These are phyloP conservation scores for Entoloma clypeatum DNA, from an alignment of 1,284 basidiomycete genomes.

Conservation along the genomic window DNA sequence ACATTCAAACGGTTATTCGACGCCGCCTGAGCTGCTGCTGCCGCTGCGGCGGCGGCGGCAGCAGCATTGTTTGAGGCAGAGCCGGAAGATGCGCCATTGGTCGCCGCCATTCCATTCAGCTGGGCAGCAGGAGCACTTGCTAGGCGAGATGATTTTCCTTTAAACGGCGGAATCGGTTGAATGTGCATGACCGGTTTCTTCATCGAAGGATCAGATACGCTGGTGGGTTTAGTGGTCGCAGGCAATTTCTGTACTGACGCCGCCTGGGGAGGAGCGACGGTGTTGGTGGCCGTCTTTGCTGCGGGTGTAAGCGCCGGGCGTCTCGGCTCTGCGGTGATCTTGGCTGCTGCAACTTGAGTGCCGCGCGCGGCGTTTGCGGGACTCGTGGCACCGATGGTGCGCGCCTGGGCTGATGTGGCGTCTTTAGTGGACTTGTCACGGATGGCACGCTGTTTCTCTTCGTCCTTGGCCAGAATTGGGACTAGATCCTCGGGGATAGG, in stretches of 20 bases:
- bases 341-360: slow-evolving; percentile 30
- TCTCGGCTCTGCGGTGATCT: slow-evolving; percentile 24
- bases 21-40: slow-evolving; percentile 14
- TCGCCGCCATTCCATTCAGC: slow-evolving; percentile 22
- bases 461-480: slow-evolving; percentile 88
- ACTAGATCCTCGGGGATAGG: slow-evolving; percentile 93
- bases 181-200: slow-evolving; percentile 69
- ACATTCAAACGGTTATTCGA: slow-evolving; percentile 62
- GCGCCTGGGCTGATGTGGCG: slow-evolving; percentile 58
- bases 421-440: slow-evolving; percentile 73
- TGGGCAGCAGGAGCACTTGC: slow-evolving; percentile 23
- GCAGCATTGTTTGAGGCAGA: slow-evolving; percentile 34
- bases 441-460: slow-evolving; percentile 81
- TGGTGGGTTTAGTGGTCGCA: slow-evolving; percentile 30
- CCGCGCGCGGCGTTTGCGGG: slow-evolving; percentile 38
- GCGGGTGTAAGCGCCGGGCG: slow-evolving; percentile 21
- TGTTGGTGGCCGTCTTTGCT: slow-evolving; percentile 28
- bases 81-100: slow-evolving; percentile 23
- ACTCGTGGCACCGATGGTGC: slow-evolving; percentile 56
- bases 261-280: slow-evolving; percentile 20
- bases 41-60: slow-evolving; percentile 40
- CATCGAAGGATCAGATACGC: slow-evolving; percentile 20
- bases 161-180: slow-evolving; percentile 90
- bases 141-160: slow-evolving; percentile 46
- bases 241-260: slow-evolving; percentile 20